Evolutionary conservation across 225 moss, liverwort and hornwort genomes (phyloP).

Genomic region (Rhytidiadelphus loreus): DNA sequence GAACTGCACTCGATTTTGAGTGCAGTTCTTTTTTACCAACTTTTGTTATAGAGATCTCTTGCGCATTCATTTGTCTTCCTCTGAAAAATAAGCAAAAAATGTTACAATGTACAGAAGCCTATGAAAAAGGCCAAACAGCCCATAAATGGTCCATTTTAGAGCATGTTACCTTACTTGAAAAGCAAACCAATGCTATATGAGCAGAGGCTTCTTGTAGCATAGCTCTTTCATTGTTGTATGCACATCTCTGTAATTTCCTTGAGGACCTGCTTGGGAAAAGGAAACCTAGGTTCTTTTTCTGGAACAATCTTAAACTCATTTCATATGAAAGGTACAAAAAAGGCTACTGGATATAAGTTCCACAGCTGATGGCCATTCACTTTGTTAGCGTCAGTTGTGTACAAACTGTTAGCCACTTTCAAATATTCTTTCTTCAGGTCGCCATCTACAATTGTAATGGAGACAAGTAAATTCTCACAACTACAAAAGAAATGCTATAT

Average conservation of each 20-base stretch:
- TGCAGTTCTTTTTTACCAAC: too few relatives aligned
- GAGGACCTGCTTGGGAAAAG: not conserved
- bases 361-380: not conserved
- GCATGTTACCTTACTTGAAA: not conserved
- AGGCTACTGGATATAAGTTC: not conserved
- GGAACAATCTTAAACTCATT: not conserved
- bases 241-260: not conserved
- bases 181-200: accelerated
- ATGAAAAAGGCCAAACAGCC: too few relatives aligned
- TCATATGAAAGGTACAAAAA: too few relatives aligned
- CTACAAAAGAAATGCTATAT: not conserved
- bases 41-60: too few relatives aligned
- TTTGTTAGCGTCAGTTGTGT: not conserved
- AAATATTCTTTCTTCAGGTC: too few relatives aligned
- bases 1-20: too few relatives aligned
- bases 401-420: not conserved
- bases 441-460: too few relatives aligned
- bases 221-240: not conserved
- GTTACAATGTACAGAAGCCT: too few relatives aligned
- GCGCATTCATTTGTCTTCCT: too few relatives aligned
- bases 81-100: too few relatives aligned
- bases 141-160: too few relatives aligned
- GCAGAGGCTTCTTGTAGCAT: accelerated
- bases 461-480: not conserved
- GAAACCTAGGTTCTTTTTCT: not conserved